Percentiles rank a stretch among this genome's conserved stretches.
Evolutionary conservation across 805 yeast species (phyloP).

Genomic region (Yamadazyma nakazawae): DNA sequence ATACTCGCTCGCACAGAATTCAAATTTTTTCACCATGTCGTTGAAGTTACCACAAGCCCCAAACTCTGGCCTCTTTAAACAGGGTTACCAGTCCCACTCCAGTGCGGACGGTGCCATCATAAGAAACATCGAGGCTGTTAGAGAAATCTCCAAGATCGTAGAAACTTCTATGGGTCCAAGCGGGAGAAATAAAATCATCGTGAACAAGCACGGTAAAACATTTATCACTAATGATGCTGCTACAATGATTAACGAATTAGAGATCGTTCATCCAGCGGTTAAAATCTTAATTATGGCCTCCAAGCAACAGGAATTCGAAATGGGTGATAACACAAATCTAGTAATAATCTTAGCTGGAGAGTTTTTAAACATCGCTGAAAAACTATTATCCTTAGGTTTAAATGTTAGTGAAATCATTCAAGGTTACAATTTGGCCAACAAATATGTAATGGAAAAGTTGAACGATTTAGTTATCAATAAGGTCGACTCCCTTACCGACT

Average conservation of each 20-base stretch:
- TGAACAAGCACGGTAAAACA: slow-evolving; percentile 79
- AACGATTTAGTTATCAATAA: slow-evolving; percentile 62
- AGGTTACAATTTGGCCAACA: slow-evolving; percentile 87
- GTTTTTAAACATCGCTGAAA: slow-evolving; percentile 80
- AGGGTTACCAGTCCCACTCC: slow-evolving; percentile 84
- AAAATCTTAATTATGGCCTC: slow-evolving; percentile 94
- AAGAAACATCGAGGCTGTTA: slow-evolving; percentile 89
- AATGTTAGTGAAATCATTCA: slow-evolving; percentile 90
- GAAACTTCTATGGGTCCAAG: slow-evolving; percentile 96
- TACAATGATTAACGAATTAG: slow-evolving; percentile 89
- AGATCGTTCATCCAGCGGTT: slow-evolving; percentile 96
- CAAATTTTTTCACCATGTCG: slow-evolving; percentile 53
- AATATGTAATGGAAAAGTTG: slow-evolving; percentile 64
- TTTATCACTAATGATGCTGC: slow-evolving; percentile 98
- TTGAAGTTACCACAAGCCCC: slow-evolving; percentile 90
- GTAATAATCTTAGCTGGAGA: slow-evolving; percentile 94
- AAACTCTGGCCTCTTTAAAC: slow-evolving; percentile 89
- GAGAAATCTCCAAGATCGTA: slow-evolving; percentile 89
- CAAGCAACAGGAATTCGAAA: slow-evolving; percentile 93
- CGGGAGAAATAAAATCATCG: slow-evolving; percentile 94
- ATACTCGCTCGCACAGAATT: background rate
- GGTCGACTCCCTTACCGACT: slow-evolving; percentile 54
- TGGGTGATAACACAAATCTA: slow-evolving; percentile 95
- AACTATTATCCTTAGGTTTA: slow-evolving; percentile 77
- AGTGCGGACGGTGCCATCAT: slow-evolving; percentile 93